A percentile compares a stretch with the other conserved stretches of the same genome.
These are phyloP conservation scores for Emergomyces orientalis DNA, from an alignment of 2,329 filamentous ascomycete species.

Conservation along the genomic window DNA sequence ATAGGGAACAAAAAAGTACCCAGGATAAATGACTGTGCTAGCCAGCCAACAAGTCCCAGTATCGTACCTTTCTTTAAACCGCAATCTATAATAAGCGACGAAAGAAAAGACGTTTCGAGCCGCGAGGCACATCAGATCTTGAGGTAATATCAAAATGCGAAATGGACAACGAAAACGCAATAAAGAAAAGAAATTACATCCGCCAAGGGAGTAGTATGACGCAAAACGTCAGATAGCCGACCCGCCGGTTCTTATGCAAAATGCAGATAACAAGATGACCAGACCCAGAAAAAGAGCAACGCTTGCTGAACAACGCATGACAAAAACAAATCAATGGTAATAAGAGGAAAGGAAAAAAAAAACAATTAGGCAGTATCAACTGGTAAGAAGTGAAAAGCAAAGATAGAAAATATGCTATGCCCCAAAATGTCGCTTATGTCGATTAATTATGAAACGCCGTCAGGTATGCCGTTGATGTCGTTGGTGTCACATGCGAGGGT, in stretches of 20 bases:
- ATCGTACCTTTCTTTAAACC: conserved; percentile 7
- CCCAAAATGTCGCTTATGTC: conserved; percentile 35
- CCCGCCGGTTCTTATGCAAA: conserved; percentile 41
- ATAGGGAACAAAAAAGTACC: conserved; percentile 22
- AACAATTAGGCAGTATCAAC: conserved; percentile 31
- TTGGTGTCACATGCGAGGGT: conserved; percentile 29
- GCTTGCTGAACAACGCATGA: conserved; percentile 43
- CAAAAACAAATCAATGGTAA: conserved; percentile 24
- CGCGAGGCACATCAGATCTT: conserved; percentile 43
- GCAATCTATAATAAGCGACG: conserved; percentile 22
- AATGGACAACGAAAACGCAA: conserved; percentile 20
- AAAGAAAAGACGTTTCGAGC: conserved; percentile 35
- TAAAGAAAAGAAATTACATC: conserved; percentile 24
- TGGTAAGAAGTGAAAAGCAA: conserved; percentile 30
- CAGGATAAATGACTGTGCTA: conserved; percentile 14
- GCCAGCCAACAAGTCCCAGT: conserved; percentile 18
- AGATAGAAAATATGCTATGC: conserved; percentile 29
- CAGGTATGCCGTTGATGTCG: conserved; percentile 43
- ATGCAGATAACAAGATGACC: conserved; percentile 19
- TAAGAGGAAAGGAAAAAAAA: conserved; percentile 35
- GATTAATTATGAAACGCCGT: conserved; percentile 41
- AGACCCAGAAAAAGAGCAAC: conserved; percentile 31
- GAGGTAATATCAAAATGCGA: conserved; percentile 36
- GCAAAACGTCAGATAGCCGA: conserved; percentile 39
- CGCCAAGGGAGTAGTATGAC: conserved; percentile 24